These are phyloP conservation scores for Fusarium sambucinum DNA, from an alignment of 2,329 filamentous ascomycete species.

Conservation along the genomic window DNA sequence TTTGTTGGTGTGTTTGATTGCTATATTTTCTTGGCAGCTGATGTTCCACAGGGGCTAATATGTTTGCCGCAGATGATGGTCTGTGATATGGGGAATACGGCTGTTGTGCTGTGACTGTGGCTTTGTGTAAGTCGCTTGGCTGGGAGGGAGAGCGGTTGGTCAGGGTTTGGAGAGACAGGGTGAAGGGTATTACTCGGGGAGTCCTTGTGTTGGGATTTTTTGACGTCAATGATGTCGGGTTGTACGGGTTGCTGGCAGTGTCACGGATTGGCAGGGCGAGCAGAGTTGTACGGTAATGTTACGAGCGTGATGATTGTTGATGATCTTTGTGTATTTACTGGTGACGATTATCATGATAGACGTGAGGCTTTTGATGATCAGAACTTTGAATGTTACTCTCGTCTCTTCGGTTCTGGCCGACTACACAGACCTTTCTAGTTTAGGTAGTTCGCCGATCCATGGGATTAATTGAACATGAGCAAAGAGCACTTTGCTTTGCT, in stretches of 20 bases:
- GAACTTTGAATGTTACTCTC: background rate
- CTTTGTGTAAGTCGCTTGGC: conserved; percentile 28
- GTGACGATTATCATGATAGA: conserved; percentile 14
- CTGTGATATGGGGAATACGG: conserved; percentile 10
- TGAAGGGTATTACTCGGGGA: conserved; percentile 7
- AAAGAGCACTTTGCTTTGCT: background rate
- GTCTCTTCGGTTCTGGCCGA: conserved; percentile 6
- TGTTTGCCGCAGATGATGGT: conserved; percentile 21
- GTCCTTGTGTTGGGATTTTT: conserved; percentile 15
- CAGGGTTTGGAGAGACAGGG: background rate
- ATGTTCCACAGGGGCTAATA: conserved; percentile 7
- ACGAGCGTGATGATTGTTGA: background rate
- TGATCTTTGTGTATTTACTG: conserved; percentile 1
- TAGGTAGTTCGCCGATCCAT: conserved; percentile 4
- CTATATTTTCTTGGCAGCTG: conserved; percentile 2
- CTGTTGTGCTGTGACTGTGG: conserved; percentile 7
- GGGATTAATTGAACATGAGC: background rate
- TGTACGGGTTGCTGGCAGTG: conserved; percentile 8
- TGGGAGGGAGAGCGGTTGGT: conserved; percentile 24
- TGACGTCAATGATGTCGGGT: conserved; percentile 19
- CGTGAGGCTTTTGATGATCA: conserved; percentile 33
- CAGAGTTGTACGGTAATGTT: background rate
- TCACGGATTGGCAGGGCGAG: conserved; percentile 17
- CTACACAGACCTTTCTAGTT: conserved; percentile 1
- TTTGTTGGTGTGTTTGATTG: conserved; percentile 11